Conservation (phyloP, 2,329 filamentous ascomycete species). For the Conoideocrella luteorostrata region DNA sequence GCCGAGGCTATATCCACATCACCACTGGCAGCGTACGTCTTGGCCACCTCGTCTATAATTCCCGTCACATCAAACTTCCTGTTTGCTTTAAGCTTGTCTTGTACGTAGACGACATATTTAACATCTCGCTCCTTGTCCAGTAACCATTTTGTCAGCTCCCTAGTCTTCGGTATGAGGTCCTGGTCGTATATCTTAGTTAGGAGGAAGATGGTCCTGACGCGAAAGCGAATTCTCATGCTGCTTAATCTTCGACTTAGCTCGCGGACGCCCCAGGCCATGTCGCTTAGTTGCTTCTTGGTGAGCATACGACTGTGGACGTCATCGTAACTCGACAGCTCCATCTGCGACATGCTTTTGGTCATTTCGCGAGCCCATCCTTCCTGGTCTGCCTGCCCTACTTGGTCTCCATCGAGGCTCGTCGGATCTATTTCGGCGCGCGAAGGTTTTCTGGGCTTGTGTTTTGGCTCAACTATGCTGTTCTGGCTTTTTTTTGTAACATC, state of each 20-base stretch:
- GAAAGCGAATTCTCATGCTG: constrained; percentile 74
- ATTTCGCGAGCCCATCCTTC: constrained; percentile 47
- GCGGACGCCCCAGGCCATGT: constrained; percentile 94
- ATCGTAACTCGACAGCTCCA: constrained; percentile 30
- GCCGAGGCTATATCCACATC: constrained; percentile 27
- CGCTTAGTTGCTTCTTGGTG: constrained; percentile 89
- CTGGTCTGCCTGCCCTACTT: constrained; percentile 50
- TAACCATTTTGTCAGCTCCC: constrained; percentile 75
- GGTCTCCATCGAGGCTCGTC: constrained; percentile 32
- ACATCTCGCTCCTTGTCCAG: constrained; percentile 61
- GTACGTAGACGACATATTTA: constrained; percentile 74
- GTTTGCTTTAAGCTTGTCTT: constrained; percentile 66
- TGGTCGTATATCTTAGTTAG: constrained; percentile 89
- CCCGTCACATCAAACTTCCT: constrained; percentile 67
- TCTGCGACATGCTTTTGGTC: constrained; percentile 33
- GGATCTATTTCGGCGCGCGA: constrained; percentile 31
- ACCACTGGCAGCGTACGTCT: constrained; percentile 32
- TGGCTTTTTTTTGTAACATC: constrained; percentile 13
- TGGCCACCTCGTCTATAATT: constrained; percentile 55
- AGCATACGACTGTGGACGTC: constrained; percentile 62
- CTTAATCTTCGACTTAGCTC: constrained; percentile 82
- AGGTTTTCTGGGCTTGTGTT: constrained; percentile 11
- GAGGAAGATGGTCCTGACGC: constrained; percentile 77
- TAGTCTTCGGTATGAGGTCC: constrained; percentile 68
- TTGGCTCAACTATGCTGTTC: constrained; percentile 18